These are phyloP conservation scores for Orbilia oligospora DNA, from an alignment of 2,329 filamentous ascomycete genomes.

Conservation along the genomic window DNA sequence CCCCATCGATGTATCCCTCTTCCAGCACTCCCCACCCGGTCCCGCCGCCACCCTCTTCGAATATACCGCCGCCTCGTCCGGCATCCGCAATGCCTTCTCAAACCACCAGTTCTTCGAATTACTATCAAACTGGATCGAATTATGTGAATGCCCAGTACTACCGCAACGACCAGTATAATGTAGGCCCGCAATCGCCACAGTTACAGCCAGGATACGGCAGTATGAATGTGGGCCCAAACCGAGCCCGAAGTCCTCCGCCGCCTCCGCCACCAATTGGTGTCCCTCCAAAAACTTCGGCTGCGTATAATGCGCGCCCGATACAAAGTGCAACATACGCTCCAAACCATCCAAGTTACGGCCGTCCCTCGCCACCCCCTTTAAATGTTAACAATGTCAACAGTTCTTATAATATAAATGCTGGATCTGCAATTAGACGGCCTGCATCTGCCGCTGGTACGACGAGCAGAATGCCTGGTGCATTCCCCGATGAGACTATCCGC, in stretches of 20 bases:
- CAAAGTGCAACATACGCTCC: conserved; percentile 59
- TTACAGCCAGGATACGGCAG: conserved; percentile 46
- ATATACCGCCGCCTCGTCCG: conserved; percentile 42
- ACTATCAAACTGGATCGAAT: conserved; percentile 42
- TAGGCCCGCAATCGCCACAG: conserved; percentile 41
- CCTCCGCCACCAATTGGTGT: conserved; percentile 26
- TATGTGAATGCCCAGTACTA: conserved; percentile 60
- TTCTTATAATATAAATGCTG: conserved; percentile 34
- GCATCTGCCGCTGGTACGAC: conserved; percentile 51
- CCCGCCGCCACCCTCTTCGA: conserved; percentile 21
- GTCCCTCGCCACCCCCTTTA: conserved; percentile 50
- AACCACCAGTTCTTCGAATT: conserved; percentile 32
- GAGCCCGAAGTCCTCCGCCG: conserved; percentile 27
- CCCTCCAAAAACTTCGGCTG: conserved; percentile 31
- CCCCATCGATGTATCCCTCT: conserved; percentile 50
- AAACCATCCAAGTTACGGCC: conserved; percentile 53
- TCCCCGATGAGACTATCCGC: conserved; percentile 48
- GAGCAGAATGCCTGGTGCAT: conserved; percentile 57
- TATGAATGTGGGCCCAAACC: conserved; percentile 52
- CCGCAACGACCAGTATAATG: conserved; percentile 44
- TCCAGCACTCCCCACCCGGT: conserved; percentile 21
- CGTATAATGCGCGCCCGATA: conserved; percentile 33
- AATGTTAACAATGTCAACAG: conserved; percentile 43
- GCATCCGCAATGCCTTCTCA: conserved; percentile 54
- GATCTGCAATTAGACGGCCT: conserved; percentile 40